Base-by-base conservation (phyloP, 495 filamentous ascomycete genomes). In the Pseudoneurospora amorphoporcata region DNA sequence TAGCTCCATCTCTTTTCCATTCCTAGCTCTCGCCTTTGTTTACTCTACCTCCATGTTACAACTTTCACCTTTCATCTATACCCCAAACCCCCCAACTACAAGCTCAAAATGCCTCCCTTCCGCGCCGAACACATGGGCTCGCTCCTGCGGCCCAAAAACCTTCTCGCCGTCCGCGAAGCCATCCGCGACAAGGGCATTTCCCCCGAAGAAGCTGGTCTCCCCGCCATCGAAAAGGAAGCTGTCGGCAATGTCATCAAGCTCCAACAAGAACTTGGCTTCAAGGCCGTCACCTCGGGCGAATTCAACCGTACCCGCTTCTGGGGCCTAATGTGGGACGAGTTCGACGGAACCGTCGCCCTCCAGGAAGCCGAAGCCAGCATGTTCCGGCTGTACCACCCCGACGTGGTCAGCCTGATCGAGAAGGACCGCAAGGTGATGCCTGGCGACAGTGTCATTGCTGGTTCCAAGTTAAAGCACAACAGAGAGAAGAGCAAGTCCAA, bases 91-190 rank as follows among this genome's bases (percentile, higher is more conserved):
- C 29, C 6, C 17, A 58, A 17, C 32, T 29, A 7, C 47, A 29
- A 4, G 12, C 29, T 81, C 84, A 77, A 85, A 80, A 79, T 83
- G 84, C 91, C 92, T 61, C 92, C 93, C 19, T 95, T 94, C 83
- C 88, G 92, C 74, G 93, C 92, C 68, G 93, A 95, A 84, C 92
- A 95, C 76, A 83, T 97, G 74, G 93, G 93, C 75, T 94, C 92
- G 39, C 88, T 95, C 29, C 88, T 94, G 29, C 89, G 93, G 19
- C 92, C 92, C 47, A 80, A 92, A 53, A 77, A 87, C 38, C 87
- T 95, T 5, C 86, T 94, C 69, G 79, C 87, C 12, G 86, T 85
- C 68, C 91, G 92, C 75, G 84, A 86, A 42, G 77, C 81, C 19
- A 82, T 90, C 74, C 85, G 87, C 68, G 83, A 88, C n/a, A 87